Base-by-base conservation (phyloP, 148 eudicot genomes). In the Heliamphora exappendiculata region DNA sequence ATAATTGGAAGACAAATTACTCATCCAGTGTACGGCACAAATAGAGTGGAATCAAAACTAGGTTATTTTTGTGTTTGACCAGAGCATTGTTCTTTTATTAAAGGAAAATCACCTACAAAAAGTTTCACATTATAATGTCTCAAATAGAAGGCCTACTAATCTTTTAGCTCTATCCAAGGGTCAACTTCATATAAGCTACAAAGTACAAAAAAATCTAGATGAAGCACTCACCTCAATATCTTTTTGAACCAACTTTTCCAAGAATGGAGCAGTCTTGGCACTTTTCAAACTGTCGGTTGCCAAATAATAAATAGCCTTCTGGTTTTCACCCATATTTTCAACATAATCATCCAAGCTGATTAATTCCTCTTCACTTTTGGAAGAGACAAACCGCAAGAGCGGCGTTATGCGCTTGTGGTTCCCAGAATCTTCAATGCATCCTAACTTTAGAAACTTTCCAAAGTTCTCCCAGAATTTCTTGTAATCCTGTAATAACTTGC, bases 381-480 rank as follows among this genome's bases (percentile, higher is more conserved):
- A 92, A 49, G 98, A 91, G 84, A 80, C 68, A 82, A 91, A 95
- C 41, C 97, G 82, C 82, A 95, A 74, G 51, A 95, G 88, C 16
- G 98, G 98, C 4, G 94, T 89, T 59, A 95, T 78, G 39, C 97
- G 84, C 81, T 92, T 95, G 90, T 95, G 98, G 70, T 95, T 95
- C 50, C 98, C 97, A 57, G 97, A 76, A 81, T 95, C 98, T 82
- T 95, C 98, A 47, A 95, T 91, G 81, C 98, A 95, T 17, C 97
- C 98, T 81, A 95, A 76, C 87, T 95, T 95, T 58, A 95, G 26
- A 82, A 95, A 93, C 81, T 88, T 95, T 13, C 98, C 98, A 63
- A 95, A 95, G 79, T 95, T 95, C 91, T 95, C 98, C 97, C 97
- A 95, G 77, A 95, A 92, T 75, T 92, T 95, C 78, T 93, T 95